Evolutionary conservation across 1,139 yeast genomes (phyloP).

Genomic region (Yamadazyma sp.): DNA sequence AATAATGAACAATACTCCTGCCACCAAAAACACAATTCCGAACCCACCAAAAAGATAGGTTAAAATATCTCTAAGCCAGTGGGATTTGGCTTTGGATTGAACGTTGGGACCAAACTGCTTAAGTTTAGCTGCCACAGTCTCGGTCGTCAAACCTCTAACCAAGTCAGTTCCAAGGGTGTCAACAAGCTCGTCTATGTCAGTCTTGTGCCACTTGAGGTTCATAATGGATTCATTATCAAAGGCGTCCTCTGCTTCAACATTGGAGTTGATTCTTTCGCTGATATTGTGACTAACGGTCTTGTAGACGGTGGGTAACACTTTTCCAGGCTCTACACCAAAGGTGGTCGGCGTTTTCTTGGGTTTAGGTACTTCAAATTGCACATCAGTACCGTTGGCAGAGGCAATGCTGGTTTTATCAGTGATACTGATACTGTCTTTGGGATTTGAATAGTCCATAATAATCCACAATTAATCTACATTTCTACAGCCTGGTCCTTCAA

Average conservation of each 20-base stretch:
- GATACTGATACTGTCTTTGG: neutral
- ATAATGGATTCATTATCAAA: slow-evolving; percentile 16
- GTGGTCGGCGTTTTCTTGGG: slow-evolving; percentile 17
- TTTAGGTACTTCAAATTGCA: neutral
- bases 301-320: slow-evolving; percentile 35
- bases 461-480: neutral
- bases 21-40: slow-evolving; percentile 43
- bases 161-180: slow-evolving; percentile 22
- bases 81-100: slow-evolving; percentile 38
- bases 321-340: slow-evolving; percentile 9
- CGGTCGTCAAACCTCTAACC: slow-evolving; percentile 19
- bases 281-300: slow-evolving; percentile 38
- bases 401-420: neutral
- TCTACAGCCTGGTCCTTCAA: neutral
- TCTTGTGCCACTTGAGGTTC: slow-evolving; percentile 26
- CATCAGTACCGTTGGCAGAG: neutral
- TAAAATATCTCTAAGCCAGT: slow-evolving; percentile 31
- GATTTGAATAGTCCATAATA: neutral
- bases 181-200: slow-evolving; percentile 21
- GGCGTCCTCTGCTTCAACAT: slow-evolving; percentile 6
- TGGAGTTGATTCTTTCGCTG: slow-evolving; percentile 21
- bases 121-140: slow-evolving; percentile 15
- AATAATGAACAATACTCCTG: slow-evolving; percentile 47
- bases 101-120: slow-evolving; percentile 35
- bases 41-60: slow-evolving; percentile 52